Evolutionary conservation across 2,329 filamentous ascomycete species (phyloP), one percentile per base, ranked within the genome.

Genomic region (Colletotrichum falcatum): DNA sequence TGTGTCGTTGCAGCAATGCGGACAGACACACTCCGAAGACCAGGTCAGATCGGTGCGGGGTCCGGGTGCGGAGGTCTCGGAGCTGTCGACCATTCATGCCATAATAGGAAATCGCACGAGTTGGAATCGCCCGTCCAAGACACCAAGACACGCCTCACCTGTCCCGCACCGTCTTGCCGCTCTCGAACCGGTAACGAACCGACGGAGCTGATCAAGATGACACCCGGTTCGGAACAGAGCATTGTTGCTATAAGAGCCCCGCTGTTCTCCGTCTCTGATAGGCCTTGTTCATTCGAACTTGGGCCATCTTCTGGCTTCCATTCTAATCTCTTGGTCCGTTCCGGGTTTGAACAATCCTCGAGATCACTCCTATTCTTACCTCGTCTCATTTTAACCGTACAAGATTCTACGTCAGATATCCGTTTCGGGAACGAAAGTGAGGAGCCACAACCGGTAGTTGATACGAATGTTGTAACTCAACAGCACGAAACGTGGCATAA

Each of bases 21-120:
- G 66, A 66, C n/a, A 12, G 39, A 70, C 56, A 61, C 26, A 42
- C 37, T 70, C 66, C 66, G 66, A 70, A 5, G 16, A 12, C 16
- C 55, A 49, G 2, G 26, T 20, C 5, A 14, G 56, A 20, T 28
- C 49, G 62, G 49, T 44, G 56, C 66, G 42, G 56, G 8, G 33
- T 2, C 53, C 66, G 23, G 39, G 23, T 5, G 18, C 12, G 26
- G 11, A 26, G 11, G 26, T 49, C n/a, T n/a, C 55, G 66, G 62
- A 61, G 64, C 26, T 37, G 35, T 20, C 23, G 46, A 37, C 39
- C 51, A 67, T 70, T 70, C 44, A 64, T 61, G 64, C 64, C 58
- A 49, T 62, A 62, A 53, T 70, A 58, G 51, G 67, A 2, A 49
- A 9, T 46, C 26, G n/a, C 61, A 35, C 6, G 37, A 33, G 12